These are phyloP conservation scores for Lumnitzera racemosa DNA, from an alignment of 345 rosid genomes.

Conservation along the genomic window DNA sequence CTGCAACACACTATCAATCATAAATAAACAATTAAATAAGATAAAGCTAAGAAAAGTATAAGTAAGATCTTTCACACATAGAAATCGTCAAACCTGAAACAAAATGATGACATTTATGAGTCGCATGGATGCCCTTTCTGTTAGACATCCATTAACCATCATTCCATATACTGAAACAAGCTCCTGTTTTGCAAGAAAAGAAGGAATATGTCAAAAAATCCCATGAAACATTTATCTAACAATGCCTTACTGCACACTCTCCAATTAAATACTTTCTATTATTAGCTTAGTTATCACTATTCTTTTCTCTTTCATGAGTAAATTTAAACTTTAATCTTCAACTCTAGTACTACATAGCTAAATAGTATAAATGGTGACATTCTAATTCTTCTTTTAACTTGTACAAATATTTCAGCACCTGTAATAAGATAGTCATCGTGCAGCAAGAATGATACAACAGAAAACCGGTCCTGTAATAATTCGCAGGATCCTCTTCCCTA, in stretches of 20 bases:
- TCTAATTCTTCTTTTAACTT: neutral
- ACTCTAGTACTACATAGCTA: no score
- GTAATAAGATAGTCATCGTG: slow-evolving; percentile 13
- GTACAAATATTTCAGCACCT: neutral
- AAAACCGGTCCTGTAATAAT: slow-evolving; percentile 7
- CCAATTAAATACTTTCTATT: no score
- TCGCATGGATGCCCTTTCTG: slow-evolving; percentile 13
- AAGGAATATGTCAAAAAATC: neutral
- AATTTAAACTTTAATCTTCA: no score
- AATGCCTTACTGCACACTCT: no score
- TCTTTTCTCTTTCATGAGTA: no score
- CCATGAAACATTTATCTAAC: neutral
- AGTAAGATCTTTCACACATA: neutral
- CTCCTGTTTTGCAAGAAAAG: slow-evolving; percentile 9
- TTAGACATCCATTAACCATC: slow-evolving; percentile 7
- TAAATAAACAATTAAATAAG: neutral
- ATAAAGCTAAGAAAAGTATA: neutral
- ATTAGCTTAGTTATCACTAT: no score
- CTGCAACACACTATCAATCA: slow-evolving; percentile 7
- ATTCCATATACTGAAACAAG: slow-evolving; percentile 4
- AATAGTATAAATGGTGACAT: neutral
- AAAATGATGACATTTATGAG: slow-evolving; percentile 15
- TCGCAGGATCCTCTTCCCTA: slow-evolving; percentile 11
- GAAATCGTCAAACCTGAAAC: slow-evolving; percentile 8
- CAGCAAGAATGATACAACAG: slow-evolving; percentile 11